Evolutionary conservation across 495 filamentous ascomycete species (phyloP).

Genomic region (Aspergillus taichungensis): DNA sequence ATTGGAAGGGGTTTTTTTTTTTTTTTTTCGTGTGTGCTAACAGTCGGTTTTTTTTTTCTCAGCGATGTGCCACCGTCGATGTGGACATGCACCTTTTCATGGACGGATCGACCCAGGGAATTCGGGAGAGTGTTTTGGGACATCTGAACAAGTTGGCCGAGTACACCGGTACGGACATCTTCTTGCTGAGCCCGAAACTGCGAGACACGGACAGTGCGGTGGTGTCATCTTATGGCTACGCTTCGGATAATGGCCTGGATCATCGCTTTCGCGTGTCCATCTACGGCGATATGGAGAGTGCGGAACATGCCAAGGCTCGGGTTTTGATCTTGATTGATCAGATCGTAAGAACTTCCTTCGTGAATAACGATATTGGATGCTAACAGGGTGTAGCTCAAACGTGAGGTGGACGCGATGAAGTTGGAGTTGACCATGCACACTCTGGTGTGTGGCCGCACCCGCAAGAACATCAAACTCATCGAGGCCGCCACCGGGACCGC

Average conservation of each 20-base stretch:
- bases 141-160: constrained; percentile 75
- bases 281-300: constrained; percentile 89
- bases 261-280: constrained; percentile 84
- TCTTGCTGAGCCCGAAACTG: constrained; percentile 75
- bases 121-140: constrained; percentile 64
- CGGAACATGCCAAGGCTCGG: constrained; percentile 93
- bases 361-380: constrained; percentile 3
- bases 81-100: constrained; percentile 83
- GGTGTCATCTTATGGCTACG: constrained; percentile 55
- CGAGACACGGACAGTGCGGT: constrained; percentile 43
- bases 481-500: constrained; percentile 89
- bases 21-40: constrained; percentile 9
- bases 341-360: constrained; percentile 54
- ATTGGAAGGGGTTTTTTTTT: constrained; percentile 15
- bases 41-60: constrained; percentile 15
- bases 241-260: constrained; percentile 57
- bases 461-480: constrained; percentile 95
- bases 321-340: constrained; percentile 96
- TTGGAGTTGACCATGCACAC: constrained; percentile 84
- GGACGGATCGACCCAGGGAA: constrained; percentile 54
- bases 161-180: constrained; percentile 92
- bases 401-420: constrained; percentile 71
- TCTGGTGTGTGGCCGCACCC: constrained; percentile 78
- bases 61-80: constrained; percentile 89
- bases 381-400: constrained; percentile 60